Evolutionary conservation across 345 rosid species (phyloP).

Genomic region (Melastoma malabathricum): DNA sequence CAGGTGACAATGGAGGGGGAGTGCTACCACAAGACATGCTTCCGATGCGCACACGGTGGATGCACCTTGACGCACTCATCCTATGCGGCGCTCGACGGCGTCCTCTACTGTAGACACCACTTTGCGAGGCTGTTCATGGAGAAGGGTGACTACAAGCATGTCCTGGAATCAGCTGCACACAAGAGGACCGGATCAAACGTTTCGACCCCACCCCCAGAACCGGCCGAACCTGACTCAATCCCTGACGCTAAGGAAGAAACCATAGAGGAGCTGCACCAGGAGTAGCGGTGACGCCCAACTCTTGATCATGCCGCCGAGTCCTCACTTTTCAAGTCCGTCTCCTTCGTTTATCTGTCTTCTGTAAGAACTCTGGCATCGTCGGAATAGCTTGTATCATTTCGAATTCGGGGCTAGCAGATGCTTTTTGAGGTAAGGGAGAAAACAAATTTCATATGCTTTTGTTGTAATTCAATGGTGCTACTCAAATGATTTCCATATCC

Average conservation of each 20-base stretch:
- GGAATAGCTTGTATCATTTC: too few relatives aligned
- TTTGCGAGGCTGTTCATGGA: slow-evolving; percentile 79
- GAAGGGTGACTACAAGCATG: slow-evolving; percentile 39
- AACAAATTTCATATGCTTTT: too few relatives aligned
- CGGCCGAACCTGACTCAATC: slow-evolving; percentile 9
- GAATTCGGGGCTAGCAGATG: too few relatives aligned
- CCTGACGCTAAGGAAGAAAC: not conserved
- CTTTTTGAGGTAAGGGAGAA: too few relatives aligned
- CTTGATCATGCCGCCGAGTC: too few relatives aligned
- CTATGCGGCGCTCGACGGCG: slow-evolving; percentile 69
- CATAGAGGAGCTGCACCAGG: slow-evolving; percentile 2
- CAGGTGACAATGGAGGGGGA: slow-evolving; percentile 84
- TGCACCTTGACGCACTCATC: slow-evolving; percentile 59
- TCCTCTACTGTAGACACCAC: slow-evolving; percentile 75
- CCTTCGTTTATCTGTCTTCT: too few relatives aligned
- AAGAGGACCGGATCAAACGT: slow-evolving; percentile 16
- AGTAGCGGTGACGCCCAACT: too few relatives aligned
- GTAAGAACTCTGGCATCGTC: too few relatives aligned
- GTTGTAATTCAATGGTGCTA: too few relatives aligned
- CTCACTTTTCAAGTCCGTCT: too few relatives aligned
- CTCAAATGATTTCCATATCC: too few relatives aligned
- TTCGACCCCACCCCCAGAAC: slow-evolving; percentile 24
- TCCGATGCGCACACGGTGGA: slow-evolving; percentile 75
- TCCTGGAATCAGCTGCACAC: slow-evolving; percentile 30
- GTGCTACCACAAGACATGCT: slow-evolving; percentile 77